Percentiles rank a stretch among this genome's conserved stretches.
Evolutionary conservation across 2,329 filamentous ascomycete species (phyloP).

Genomic region (Cladophialophora bantiana): DNA sequence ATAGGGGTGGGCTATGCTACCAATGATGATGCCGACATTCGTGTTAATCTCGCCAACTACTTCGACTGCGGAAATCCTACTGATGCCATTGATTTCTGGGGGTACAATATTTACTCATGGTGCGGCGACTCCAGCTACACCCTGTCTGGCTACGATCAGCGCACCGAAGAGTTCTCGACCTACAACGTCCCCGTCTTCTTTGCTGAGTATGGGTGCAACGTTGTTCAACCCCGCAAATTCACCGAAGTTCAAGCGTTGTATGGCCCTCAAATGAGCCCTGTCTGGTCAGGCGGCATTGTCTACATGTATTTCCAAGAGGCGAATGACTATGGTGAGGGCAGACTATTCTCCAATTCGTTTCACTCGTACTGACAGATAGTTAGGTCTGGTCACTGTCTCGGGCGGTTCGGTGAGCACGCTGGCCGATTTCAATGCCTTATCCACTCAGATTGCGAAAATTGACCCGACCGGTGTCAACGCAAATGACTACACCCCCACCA

Average conservation of each 20-base stretch:
- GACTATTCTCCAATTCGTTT: constrained; percentile 10
- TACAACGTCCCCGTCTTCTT: constrained; percentile 98
- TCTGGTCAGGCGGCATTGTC: constrained; percentile 96
- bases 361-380: constrained; percentile 38
- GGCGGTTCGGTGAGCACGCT: constrained; percentile 69
- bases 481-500: constrained; percentile 74
- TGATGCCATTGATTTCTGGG: constrained; percentile 91
- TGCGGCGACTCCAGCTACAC: constrained; percentile 83
- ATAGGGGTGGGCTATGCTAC: constrained; percentile 95
- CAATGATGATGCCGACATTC: constrained; percentile 86
- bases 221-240: constrained; percentile 74
- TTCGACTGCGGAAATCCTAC: constrained; percentile 83
- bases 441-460: constrained; percentile 71
- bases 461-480: constrained; percentile 69
- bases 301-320: constrained; percentile 97
- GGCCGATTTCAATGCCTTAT: constrained; percentile 76
- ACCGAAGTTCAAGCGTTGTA: constrained; percentile 85
- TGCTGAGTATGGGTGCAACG: constrained; percentile 97
- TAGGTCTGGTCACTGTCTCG: constrained; percentile 65
- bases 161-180: constrained; percentile 83
- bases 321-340: constrained; percentile 78
- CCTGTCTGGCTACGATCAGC: constrained; percentile 78
- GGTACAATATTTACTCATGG: constrained; percentile 99
- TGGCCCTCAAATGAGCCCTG: constrained; percentile 77
- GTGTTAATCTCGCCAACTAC: constrained; percentile 83